Conservation (phyloP, 2,329 filamentous ascomycete species). For the Aspergillus ustus region DNA sequence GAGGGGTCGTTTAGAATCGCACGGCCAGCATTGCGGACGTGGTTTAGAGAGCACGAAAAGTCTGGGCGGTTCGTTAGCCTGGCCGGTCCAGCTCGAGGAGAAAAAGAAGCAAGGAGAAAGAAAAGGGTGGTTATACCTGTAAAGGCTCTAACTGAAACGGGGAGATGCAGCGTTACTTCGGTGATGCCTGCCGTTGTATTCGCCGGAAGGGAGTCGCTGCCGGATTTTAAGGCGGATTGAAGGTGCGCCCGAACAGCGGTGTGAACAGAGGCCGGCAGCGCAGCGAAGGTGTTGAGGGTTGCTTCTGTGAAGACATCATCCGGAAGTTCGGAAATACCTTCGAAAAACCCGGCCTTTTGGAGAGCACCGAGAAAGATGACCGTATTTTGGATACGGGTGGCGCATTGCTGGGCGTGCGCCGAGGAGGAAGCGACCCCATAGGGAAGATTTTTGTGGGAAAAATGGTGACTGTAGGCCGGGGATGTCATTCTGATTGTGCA, state of each 20-base stretch:
- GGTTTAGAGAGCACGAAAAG: constrained; percentile 45
- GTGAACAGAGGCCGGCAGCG: constrained; percentile 47
- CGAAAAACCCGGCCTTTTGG: constrained; percentile 36
- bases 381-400: constrained; percentile 56
- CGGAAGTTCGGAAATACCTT: constrained; percentile 25
- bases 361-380: constrained; percentile 59
- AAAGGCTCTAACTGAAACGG: constrained; percentile 61
- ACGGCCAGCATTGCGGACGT: constrained; percentile 33
- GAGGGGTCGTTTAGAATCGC: constrained; percentile 31
- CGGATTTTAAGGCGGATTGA: constrained; percentile 22
- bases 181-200: constrained; percentile 36
- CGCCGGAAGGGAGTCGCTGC: constrained; percentile 20
- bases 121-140: constrained; percentile 61
- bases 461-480: constrained; percentile 35
- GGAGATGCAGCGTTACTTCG: constrained; percentile 57
- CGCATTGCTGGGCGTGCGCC: constrained; percentile 49
- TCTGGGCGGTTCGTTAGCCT: constrained; percentile 33
- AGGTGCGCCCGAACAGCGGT: constrained; percentile 48
- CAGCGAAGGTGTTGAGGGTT: constrained; percentile 57
- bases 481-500: constrained; percentile 25
- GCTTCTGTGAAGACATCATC: constrained; percentile 37
- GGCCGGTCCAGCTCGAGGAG: constrained; percentile 51
- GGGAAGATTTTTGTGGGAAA: constrained; percentile 59
- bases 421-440: constrained; percentile 57
- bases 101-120: constrained; percentile 48